Conservation (phyloP, 2,329 filamentous ascomycete species). For the Diaporthe aspalathi region DNA sequence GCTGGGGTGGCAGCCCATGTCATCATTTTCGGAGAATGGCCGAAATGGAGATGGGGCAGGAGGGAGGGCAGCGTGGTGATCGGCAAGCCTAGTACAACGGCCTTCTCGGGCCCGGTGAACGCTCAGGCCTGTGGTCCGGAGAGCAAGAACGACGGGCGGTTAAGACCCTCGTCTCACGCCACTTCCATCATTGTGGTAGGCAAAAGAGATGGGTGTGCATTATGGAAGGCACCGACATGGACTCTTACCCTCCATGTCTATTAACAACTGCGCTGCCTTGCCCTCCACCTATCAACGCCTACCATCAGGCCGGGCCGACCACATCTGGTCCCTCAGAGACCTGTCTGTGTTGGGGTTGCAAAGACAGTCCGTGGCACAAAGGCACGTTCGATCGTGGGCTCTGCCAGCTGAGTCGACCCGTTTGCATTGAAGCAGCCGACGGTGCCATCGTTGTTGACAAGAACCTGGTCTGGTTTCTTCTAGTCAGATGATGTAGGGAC, state of each 20-base stretch:
- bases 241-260: neutral
- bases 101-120: slow-evolving; percentile 7
- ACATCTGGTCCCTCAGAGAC: neutral
- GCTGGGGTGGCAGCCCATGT: neutral
- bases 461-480: slow-evolving; percentile 46
- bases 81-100: slow-evolving; percentile 6
- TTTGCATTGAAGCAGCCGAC: slow-evolving; percentile 52
- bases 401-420: slow-evolving; percentile 41
- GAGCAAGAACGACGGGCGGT: neutral
- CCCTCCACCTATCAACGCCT: neutral
- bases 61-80: slow-evolving; percentile 4
- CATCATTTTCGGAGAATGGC: neutral
- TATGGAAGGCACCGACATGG: neutral
- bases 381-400: neutral
- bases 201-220: neutral
- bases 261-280: neutral
- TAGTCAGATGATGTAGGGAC: neutral
- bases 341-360: slow-evolving; percentile 10
- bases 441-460: slow-evolving; percentile 52
- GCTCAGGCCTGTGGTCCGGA: neutral
- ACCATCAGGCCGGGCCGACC: neutral
- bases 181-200: neutral
- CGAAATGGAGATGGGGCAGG: neutral
- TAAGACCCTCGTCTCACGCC: neutral
- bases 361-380: neutral